Evolutionary conservation across 805 yeast genomes (phyloP), one percentile per base, ranked within the genome.

Genomic region (Wickerhamiella sergipiensis): DNA sequence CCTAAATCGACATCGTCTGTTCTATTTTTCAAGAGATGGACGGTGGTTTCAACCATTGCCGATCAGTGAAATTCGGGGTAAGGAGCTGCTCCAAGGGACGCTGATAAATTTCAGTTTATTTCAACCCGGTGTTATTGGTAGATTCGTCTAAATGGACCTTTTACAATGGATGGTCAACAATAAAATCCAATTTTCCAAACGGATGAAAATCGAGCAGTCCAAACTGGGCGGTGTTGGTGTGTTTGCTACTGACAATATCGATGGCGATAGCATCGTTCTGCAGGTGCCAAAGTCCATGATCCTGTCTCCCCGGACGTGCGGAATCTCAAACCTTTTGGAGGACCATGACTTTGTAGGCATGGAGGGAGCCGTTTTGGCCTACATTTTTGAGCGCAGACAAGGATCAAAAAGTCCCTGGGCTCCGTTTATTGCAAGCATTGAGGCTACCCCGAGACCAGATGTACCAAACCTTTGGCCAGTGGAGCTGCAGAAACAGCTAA

Each of bases 371-470:
- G 77, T 83, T 6, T 56, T 85, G 7, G 78, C 89, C 0, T 83
- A 80, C 52, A 69, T 88, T 24, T 87, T 85, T 60, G 97, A 90
- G 62, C 64, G 71, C 50, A 67, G 77, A 2, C 67, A 74, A 45
- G 78, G 77, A 2, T 67, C 71, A n/a, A 57, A 63, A 3, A 83
- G 94, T n/a, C 96, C 95, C 5, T 90, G 97, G 97, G 71, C 53
- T 53, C 71, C 68, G 2, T 90, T 83, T 62, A 68, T 89, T 45
- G 64, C 70, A 24, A 71, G 83, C 18, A 74, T 86, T 2, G 59
- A 64, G 26, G 47, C 43, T 7, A 50, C 59, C 3, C 56, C 64
- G 5, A 63, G 64, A 6, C 61, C 60, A 2, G 56, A 63, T 1
- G 89, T 95, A 0, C 78, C 89, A 1, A 71, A 81, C 51, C 68